Evolutionary conservation across 208 protist species (phyloP).

Genomic region (Phytomonas sp.): DNA sequence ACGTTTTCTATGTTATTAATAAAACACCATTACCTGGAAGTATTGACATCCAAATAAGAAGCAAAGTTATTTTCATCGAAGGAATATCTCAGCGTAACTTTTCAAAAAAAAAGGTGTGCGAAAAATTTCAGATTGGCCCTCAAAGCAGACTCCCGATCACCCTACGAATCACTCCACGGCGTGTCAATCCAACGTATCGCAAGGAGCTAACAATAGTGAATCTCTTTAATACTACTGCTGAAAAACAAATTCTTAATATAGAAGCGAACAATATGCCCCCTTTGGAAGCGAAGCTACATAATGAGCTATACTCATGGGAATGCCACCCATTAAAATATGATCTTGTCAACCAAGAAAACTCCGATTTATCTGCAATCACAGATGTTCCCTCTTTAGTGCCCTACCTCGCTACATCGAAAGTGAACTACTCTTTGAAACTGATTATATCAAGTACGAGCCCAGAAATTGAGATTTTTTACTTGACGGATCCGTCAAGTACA

Average conservation of each 20-base stretch:
- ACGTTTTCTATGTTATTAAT: constrained; percentile 72
- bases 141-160: constrained; percentile 55
- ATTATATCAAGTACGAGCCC: constrained; percentile 36
- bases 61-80: constrained; percentile 83
- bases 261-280: constrained; percentile 86
- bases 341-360: background rate
- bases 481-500: constrained; percentile 19
- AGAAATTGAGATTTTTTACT: constrained; percentile 62
- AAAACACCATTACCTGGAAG: constrained; percentile 61
- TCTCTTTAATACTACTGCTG: constrained; percentile 54
- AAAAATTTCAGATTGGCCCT: constrained; percentile 66
- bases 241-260: constrained; percentile 75
- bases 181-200: constrained; percentile 79
- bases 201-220: constrained; percentile 84
- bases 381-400: constrained; percentile 73
- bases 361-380: constrained; percentile 40
- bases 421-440: constrained; percentile 41
- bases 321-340: constrained; percentile 14
- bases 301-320: constrained; percentile 79
- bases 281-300: constrained; percentile 68
- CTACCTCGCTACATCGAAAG: constrained; percentile 55
- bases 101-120: constrained; percentile 25
- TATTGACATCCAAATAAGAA: constrained; percentile 65
- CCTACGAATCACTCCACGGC: constrained; percentile 66
- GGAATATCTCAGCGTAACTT: constrained; percentile 17